Percentiles rank a stretch among this genome's conserved stretches.
Conservation (phyloP, 192 early-diverging fungal species). For the Coemansia guatemalensis region DNA sequence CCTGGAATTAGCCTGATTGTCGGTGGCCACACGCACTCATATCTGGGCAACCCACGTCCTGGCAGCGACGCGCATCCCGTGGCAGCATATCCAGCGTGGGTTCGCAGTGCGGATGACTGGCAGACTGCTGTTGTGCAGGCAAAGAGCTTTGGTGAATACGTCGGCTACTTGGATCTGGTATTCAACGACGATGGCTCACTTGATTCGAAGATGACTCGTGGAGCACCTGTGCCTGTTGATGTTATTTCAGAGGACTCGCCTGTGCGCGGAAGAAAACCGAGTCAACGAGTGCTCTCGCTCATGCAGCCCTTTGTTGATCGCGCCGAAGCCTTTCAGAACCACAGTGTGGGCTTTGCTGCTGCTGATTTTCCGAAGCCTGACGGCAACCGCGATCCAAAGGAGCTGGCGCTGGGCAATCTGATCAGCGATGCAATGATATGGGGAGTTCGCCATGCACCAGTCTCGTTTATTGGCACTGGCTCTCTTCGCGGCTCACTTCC, state of each 20-base stretch:
- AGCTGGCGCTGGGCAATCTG: slow-evolving; percentile 65
- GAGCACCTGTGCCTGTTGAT: slow-evolving; percentile 61
- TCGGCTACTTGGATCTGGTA: slow-evolving; percentile 64
- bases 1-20: slow-evolving; percentile 65
- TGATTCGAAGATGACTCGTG: slow-evolving; percentile 52
- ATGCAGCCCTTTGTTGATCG: slow-evolving; percentile 24
- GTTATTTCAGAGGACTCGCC: slow-evolving; percentile 53
- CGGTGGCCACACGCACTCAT: slow-evolving; percentile 77
- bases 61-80: neutral
- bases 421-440: slow-evolving; percentile 66
- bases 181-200: slow-evolving; percentile 64
- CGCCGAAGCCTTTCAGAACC: slow-evolving; percentile 25
- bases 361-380: slow-evolving; percentile 42
- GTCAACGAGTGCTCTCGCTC: slow-evolving; percentile 1
- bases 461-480: slow-evolving; percentile 65
- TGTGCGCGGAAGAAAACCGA: slow-evolving; percentile 47
- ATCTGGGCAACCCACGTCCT: slow-evolving; percentile 33
- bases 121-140: slow-evolving; percentile 76
- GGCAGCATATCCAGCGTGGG: slow-evolving; percentile 71
- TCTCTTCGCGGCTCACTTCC: slow-evolving; percentile 60
- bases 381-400: slow-evolving; percentile 48
- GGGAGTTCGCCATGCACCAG: slow-evolving; percentile 24
- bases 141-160: slow-evolving; percentile 65
- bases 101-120: slow-evolving; percentile 54
- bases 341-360: slow-evolving; percentile 48